phyloP scores from a whole-genome alignment of 345 rosid species.

The Gossypium australe region DNA sequence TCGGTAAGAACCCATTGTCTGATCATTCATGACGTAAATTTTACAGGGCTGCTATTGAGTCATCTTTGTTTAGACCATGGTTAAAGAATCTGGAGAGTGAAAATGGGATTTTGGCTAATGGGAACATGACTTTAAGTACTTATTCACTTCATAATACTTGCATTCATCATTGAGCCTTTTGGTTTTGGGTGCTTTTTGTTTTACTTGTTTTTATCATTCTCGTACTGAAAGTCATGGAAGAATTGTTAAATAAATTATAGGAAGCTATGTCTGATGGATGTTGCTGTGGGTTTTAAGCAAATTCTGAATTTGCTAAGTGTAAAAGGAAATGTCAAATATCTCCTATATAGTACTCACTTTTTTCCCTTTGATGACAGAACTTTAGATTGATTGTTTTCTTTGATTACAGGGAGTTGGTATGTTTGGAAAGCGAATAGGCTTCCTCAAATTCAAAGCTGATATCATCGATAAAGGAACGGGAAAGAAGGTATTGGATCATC shows the following conservation, averaged over 20 bases:
- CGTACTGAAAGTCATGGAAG: neutral
- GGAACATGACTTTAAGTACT: conserved; percentile 53
- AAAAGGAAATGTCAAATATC: too few relatives aligned
- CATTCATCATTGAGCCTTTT: too few relatives aligned
- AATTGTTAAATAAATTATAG: neutral
- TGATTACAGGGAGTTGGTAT: conserved; percentile 75
- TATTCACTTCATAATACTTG: conserved; percentile 24
- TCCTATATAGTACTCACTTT: too few relatives aligned
- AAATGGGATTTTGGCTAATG: conserved; percentile 63
- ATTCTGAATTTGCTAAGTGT: neutral
- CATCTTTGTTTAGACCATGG: conserved; percentile 77
- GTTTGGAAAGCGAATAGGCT: conserved; percentile 77
- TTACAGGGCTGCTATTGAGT: conserved; percentile 57
- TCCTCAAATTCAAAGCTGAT: conserved; percentile 84
- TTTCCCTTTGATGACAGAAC: neutral
- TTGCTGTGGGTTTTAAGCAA: neutral
- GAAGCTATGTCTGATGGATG: neutral
- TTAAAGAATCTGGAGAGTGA: conserved; percentile 65
- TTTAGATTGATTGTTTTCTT: neutral
- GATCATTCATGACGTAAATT: neutral
- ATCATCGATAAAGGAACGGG: conserved; percentile 56
- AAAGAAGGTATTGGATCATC: conserved; percentile 45
- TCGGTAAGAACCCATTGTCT: neutral
- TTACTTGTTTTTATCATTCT: neutral
- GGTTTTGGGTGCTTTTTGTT: neutral